Evolutionary conservation across 2,329 filamentous ascomycete species (phyloP).

Genomic region (Fusarium torulosum): DNA sequence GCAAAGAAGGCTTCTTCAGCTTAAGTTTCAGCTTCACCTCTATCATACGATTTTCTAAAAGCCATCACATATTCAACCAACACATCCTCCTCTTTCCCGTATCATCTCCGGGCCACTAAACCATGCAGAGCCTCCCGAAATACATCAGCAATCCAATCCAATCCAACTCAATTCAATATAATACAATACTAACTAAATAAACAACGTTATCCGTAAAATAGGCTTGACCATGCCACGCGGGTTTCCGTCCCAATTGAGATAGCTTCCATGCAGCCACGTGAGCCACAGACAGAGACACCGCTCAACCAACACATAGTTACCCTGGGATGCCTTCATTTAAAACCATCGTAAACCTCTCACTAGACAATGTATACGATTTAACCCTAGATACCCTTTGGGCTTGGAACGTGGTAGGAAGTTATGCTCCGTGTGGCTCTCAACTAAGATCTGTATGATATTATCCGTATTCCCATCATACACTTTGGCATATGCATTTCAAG

Average conservation of each 20-base stretch:
- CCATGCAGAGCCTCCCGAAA: conserved; percentile 14
- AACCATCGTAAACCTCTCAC: conserved; percentile 1
- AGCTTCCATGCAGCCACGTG: conserved; percentile 30
- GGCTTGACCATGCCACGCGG: conserved; percentile 37
- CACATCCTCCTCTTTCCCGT: conserved; percentile 5
- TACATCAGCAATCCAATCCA: neutral
- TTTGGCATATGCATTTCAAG: conserved; percentile 4
- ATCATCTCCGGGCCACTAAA: conserved; percentile 13
- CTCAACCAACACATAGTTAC: conserved; percentile 20
- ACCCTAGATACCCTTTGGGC: conserved; percentile 15
- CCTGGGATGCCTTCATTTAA: conserved; percentile 2
- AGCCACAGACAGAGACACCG: neutral
- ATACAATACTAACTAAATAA: conserved; percentile 21
- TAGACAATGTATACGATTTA: conserved; percentile 6
- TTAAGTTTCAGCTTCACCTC: neutral
- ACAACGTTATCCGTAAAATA: conserved; percentile 21
- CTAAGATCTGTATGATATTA: neutral
- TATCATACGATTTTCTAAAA: neutral
- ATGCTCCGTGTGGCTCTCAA: conserved; percentile 16
- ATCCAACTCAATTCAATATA: neutral
- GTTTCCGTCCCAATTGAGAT: conserved; percentile 28
- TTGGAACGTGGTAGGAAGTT: conserved; percentile 33
- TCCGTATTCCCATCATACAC: neutral
- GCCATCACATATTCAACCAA: conserved; percentile 8
- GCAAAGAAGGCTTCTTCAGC: neutral